A percentile compares a stretch with the other conserved stretches of the same genome.
These are phyloP conservation scores for Diutina catenulata DNA, from an alignment of 1,139 yeast genomes.

Conservation along the genomic window DNA sequence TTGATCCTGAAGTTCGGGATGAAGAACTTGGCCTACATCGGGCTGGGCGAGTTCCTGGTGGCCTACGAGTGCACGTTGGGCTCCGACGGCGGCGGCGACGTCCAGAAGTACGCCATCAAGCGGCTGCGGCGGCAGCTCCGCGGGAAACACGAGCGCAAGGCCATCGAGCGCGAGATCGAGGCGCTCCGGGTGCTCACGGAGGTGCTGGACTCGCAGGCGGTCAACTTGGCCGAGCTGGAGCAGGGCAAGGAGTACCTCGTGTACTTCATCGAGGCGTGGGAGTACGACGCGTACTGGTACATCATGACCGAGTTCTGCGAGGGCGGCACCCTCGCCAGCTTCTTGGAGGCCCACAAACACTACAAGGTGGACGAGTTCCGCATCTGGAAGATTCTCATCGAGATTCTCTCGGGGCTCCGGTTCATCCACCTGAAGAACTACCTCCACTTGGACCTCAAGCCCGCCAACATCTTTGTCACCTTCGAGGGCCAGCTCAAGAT, in stretches of 20 bases:
- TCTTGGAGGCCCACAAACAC: conserved; percentile 55
- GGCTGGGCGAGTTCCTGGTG: conserved; percentile 79
- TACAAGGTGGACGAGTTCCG: conserved; percentile 94
- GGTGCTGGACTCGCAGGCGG: conserved; percentile 23
- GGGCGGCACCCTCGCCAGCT: conserved; percentile 79
- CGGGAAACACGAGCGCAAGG: conserved; percentile 28
- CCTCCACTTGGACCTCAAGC: conserved; percentile 81
- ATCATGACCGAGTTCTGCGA: conserved; percentile 95
- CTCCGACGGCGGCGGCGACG: conserved; percentile 27
- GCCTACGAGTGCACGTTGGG: conserved; percentile 71
- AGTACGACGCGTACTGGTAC: conserved; percentile 57
- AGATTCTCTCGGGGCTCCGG: conserved; percentile 64
- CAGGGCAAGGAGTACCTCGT: conserved; percentile 71
- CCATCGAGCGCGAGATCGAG: conserved; percentile 29
- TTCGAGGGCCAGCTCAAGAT: conserved; percentile 87
- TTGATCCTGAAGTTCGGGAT: conserved; percentile 55
- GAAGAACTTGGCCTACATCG: conserved; percentile 52
- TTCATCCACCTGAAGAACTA: conserved; percentile 72
- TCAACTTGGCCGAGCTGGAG: conserved; percentile 42
- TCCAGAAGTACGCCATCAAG: conserved; percentile 83
- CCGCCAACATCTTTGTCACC: conserved; percentile 87
- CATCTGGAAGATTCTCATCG: conserved; percentile 90
- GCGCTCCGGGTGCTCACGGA: conserved; percentile 31
- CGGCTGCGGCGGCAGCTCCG: conserved; percentile 47
- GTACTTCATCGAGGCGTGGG: conserved; percentile 82